Evolutionary conservation across 139 green algal genomes (phyloP), one percentile per base, ranked within the genome.

Genomic region (Micractinium sp.): DNA sequence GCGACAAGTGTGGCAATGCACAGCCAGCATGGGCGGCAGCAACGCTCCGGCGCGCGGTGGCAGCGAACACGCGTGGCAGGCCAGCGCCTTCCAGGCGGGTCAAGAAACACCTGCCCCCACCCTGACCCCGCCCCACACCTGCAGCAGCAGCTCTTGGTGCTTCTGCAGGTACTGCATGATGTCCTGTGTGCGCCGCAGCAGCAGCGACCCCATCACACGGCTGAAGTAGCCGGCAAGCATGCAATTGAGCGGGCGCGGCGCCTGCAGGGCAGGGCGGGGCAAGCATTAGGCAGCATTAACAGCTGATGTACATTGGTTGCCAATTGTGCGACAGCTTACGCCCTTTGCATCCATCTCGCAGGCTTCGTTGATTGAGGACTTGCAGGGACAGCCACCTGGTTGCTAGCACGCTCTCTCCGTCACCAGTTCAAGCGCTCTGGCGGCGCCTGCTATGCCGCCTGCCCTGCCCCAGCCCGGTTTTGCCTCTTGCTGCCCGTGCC

Each of bases 181-280:
- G 85, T 96, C 95, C 60, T 93, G 93, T 23, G 80, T 88, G 80
- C 95, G 92, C 74, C 90, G 90, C 53, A 95, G 85, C 66, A 99
- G 91, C 83, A 99, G 93, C 83, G 93, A 94, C 31, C 90, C 93
- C n/a, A 98, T 90, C 7, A 99, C 96, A 0, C 97, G 95, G 33
- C 94, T 95, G 89, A 99, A 99, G 89, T 99, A 99, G 35, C 97
- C 97, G 7, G 97, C 96, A 2, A 97, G 93, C 84, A 97, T 97
- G 90, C 91, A 93, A 82, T 93, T 93, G 12, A 98, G 88, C 0
- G 97, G 93, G 27, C 82, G 61, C 22, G 77, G 41, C 27, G 39
- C 27, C 38, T 90, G 86, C 78, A 31, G 53, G 38, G 14, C 0
- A 9, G 31, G 29, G 38, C 36, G 23, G 13, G 36, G 76, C 12